Evolutionary conservation across 495 filamentous ascomycete species (phyloP), one percentile per base, ranked within the genome.

Genomic region (Podospora tetraspora): DNA sequence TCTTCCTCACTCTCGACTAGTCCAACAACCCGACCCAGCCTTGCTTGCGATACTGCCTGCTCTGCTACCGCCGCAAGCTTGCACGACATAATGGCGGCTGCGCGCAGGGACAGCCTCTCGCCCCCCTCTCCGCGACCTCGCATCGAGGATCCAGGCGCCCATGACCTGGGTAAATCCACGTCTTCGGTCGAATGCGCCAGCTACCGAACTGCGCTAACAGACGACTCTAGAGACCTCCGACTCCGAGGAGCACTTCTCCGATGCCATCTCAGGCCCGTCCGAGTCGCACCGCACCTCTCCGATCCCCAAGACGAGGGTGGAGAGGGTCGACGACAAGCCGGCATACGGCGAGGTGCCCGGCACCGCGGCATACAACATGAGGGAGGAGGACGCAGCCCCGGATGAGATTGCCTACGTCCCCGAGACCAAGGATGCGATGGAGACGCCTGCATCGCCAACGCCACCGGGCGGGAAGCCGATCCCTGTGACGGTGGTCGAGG

Each of bases 341-440:
- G 91, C 90, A 70, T 85, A 96, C 78, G 94, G 94, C 22, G 94
- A 97, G 71, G 85, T 96, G 23, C 93, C 93, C 23, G 93, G 94
- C 19, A 96, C 94, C 3, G 79, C 84, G 61, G 93, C 91, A 60
- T 90, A 92, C 75, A 81, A 89, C 63, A 80, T 89, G 76, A 87
- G 92, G 64, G 88, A 88, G 71, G 88, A 86, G 22, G 94, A 98
- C 82, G 94, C 94, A 27, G 85, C 88, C 56, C 95, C 95, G 13
- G 95, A 97, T 75, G 83, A 84, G 71, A 83, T 84, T 69, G 82
- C 82, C 68, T 77, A 84, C 68, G 73, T 87, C 25, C 78, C 80
- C n/a, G 85, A 85, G 37, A 72, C 78, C 52, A 76, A 71, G 68
- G 74, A 76, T 27, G 69, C 69, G 6, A 37, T 61, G 63, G 13